These are phyloP conservation scores for Lotmaria passim DNA, from an alignment of 208 protist genomes.

Conservation along the genomic window DNA sequence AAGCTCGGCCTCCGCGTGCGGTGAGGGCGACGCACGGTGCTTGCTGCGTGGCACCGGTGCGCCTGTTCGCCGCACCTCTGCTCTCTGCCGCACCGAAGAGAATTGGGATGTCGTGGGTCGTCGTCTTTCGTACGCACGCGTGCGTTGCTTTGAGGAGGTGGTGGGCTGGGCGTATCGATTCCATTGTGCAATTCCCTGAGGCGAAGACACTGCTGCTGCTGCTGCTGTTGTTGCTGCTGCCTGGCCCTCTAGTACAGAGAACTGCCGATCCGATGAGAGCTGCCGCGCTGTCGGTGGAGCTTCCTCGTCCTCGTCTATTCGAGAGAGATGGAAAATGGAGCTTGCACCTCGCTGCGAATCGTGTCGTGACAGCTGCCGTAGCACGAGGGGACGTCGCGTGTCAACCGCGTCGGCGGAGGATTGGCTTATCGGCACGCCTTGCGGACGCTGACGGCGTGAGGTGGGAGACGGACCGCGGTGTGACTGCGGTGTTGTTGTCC, in stretches of 20 bases:
- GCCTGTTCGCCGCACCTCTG: slow-evolving; percentile 14
- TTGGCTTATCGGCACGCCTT: not conserved
- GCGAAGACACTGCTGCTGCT: not conserved
- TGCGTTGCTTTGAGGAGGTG: slow-evolving; percentile 13
- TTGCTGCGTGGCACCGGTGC: not conserved
- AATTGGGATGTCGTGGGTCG: not conserved
- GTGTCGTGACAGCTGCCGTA: not conserved
- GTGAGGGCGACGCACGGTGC: not conserved
- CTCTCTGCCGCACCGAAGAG: not conserved
- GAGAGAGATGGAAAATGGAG: not conserved
- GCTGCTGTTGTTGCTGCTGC: too few species aligned
- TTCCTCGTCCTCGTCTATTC: not conserved
- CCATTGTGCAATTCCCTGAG: not conserved
- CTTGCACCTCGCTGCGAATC: not conserved
- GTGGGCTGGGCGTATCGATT: slow-evolving; percentile 22
- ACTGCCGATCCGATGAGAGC: slow-evolving; percentile 29
- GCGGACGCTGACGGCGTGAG: slow-evolving; percentile 5
- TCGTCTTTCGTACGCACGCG: not conserved
- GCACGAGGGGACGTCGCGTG: not conserved
- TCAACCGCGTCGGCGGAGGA: not conserved
- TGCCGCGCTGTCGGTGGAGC: slow-evolving; percentile 26
- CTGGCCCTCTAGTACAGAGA: slow-evolving; percentile 4
- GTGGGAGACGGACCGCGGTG: not conserved
- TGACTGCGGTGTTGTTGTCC: slow-evolving; percentile 14
- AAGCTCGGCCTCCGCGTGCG: not conserved